Evolutionary conservation across 306 rosid genomes (phyloP), one percentile per base, ranked within the genome.

Genomic region (Purshia tridentata): DNA sequence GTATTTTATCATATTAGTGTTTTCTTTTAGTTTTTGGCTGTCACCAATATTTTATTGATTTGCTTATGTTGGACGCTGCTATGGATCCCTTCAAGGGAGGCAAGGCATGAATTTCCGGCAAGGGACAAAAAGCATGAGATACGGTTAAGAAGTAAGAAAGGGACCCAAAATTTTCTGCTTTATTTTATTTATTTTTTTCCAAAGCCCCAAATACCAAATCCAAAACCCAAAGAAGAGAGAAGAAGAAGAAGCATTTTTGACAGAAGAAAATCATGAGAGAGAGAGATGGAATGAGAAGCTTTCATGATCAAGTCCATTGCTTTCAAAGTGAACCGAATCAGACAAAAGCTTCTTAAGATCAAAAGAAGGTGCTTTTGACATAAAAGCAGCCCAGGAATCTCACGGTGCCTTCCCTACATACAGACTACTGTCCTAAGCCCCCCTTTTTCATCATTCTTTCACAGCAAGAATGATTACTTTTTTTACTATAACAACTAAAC

Each of bases 91-190:
- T 54, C 54, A 37, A 69, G 86, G 89, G 90, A 82, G 92, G 89
- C 92, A 89, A 84, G 82, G 87, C 96, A 88, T 89, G 92, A 89
- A 86, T 83, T 86, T 85, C 88, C 87, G 89, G 96, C 86, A 59
- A 81, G 84, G 85, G 93, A 89, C 96, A 83, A 89, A 87, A 89
- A 82, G 89, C 91, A 85, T 74, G 93, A 81, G 93, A 85, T 82
- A 76, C 82, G 84, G 93, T 86, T 84, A 29, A 72, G 53, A 58
- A 78, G 61, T 77, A 74, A 78, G 92, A 81, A 76, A 84, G 90
- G 82, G 97, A 88, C 87, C 66, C 46, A 39, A 72, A 79, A 66
- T 57, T 22, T 84, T 77, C 56, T 42, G 45, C 8, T 55, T 15
- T 51, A 16, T 22, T 51, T 67, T 9, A 40, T 54, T 45, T 76